phyloP scores from a whole-genome alignment of 179 eudicot genomes.

The Gypsophila paniculata region DNA sequence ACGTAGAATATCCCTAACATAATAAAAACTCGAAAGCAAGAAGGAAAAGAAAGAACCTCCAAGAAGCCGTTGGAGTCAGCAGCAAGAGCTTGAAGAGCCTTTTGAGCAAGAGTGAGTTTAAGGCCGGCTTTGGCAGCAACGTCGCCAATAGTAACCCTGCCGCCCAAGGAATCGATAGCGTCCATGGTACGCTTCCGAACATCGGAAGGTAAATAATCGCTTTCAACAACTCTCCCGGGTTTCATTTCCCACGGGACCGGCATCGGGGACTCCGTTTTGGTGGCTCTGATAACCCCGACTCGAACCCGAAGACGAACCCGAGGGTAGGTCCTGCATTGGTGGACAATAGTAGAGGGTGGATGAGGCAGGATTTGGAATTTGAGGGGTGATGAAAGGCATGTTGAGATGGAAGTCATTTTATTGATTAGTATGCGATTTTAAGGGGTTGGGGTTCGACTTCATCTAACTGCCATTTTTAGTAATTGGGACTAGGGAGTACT shows the following conservation, averaged over 20 bases:
- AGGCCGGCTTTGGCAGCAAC: slow-evolving; percentile 79
- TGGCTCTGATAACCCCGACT: slow-evolving; percentile 21
- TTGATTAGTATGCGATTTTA: too few species aligned
- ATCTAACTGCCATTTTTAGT: too few species aligned
- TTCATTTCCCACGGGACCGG: slow-evolving; percentile 32
- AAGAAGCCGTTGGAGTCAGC: slow-evolving; percentile 79
- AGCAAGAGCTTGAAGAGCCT: slow-evolving; percentile 88
- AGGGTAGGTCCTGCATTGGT: too few species aligned
- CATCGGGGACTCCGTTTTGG: slow-evolving; percentile 31
- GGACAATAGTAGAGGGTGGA: not conserved
- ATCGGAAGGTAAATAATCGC: slow-evolving; percentile 63
- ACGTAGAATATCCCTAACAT: too few species aligned
- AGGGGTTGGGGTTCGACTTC: too few species aligned
- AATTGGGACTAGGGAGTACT: too few species aligned
- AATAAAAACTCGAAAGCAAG: too few species aligned
- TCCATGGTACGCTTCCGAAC: slow-evolving; percentile 70
- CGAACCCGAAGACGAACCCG: slow-evolving; percentile 10
- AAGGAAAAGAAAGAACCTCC: too few species aligned
- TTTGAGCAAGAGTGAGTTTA: slow-evolving; percentile 64
- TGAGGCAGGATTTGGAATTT: too few species aligned
- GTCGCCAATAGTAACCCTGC: slow-evolving; percentile 85
- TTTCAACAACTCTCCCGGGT: slow-evolving; percentile 76
- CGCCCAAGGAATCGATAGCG: slow-evolving; percentile 62
- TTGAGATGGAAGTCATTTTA: too few species aligned
- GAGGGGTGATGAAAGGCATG: too few species aligned